phyloP scores from a whole-genome alignment of 2,329 filamentous ascomycete genomes.

The Teratosphaeria destructans region DNA sequence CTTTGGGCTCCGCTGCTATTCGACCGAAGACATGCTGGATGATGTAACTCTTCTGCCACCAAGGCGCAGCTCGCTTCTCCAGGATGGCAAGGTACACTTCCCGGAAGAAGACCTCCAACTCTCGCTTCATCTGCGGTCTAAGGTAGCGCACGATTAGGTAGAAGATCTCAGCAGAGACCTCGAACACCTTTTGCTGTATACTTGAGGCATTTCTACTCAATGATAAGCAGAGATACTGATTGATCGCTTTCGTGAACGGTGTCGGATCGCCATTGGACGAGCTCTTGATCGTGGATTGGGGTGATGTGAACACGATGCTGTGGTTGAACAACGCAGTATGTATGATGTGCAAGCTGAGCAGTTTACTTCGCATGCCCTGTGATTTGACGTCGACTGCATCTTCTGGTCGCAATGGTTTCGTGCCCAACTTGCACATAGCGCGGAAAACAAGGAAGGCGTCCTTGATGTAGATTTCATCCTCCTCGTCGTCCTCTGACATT shows the following conservation, averaged over 20 bases:
- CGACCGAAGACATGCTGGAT: slow-evolving; percentile 68
- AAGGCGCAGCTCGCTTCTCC: slow-evolving; percentile 74
- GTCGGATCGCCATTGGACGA: slow-evolving; percentile 82
- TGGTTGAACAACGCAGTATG: slow-evolving; percentile 94
- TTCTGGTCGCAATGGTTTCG: slow-evolving; percentile 78
- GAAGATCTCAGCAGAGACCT: slow-evolving; percentile 93
- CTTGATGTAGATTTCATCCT: slow-evolving; percentile 93
- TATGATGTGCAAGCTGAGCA: slow-evolving; percentile 89
- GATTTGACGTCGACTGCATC: slow-evolving; percentile 87
- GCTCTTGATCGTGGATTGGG: slow-evolving; percentile 82
- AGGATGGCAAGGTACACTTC: slow-evolving; percentile 92
- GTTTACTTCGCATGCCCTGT: slow-evolving; percentile 93
- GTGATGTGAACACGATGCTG: slow-evolving; percentile 80
- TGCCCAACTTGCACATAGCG: slow-evolving; percentile 94
- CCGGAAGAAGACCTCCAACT: slow-evolving; percentile 94
- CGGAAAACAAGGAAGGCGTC: slow-evolving; percentile 96
- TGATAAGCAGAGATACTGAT: slow-evolving; percentile 92
- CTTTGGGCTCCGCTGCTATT: slow-evolving; percentile 74
- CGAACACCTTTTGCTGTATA: slow-evolving; percentile 82
- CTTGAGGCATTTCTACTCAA: slow-evolving; percentile 92
- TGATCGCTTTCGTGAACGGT: slow-evolving; percentile 85
- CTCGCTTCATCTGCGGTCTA: slow-evolving; percentile 93
- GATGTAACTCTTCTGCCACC: slow-evolving; percentile 87
- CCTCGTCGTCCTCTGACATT: slow-evolving; percentile 61
- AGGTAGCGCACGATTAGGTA: slow-evolving; percentile 95